These are phyloP conservation scores for Iris macrosiphon DNA, from an alignment of 106 monocot species.

Conservation along the genomic window DNA sequence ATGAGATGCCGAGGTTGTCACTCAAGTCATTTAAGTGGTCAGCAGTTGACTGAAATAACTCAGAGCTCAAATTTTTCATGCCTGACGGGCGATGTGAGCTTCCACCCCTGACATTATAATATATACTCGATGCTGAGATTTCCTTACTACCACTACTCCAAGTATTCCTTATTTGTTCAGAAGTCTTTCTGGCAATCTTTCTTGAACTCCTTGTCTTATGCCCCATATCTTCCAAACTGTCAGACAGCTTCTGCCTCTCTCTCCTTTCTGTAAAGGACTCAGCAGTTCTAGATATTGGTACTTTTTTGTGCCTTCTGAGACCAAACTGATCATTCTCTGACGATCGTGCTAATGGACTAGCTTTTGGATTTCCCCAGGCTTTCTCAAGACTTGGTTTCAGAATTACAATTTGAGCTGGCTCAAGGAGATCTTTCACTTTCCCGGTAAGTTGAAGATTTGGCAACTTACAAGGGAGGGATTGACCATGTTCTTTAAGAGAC, in stretches of 20 bases:
- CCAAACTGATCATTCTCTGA: constrained; percentile 2
- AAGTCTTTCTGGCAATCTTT: constrained; percentile 46
- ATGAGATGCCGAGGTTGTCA: constrained; percentile 14
- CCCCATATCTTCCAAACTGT: constrained; percentile 9
- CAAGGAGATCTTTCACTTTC: constrained; percentile 10
- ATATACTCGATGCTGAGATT: background rate
- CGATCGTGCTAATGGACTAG: constrained; percentile 16
- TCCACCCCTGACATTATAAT: constrained; percentile 11
- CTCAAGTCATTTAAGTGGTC: constrained; percentile 26
- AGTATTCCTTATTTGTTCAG: constrained; percentile 27
- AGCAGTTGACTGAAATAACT: background rate
- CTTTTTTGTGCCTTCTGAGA: constrained; percentile 18
- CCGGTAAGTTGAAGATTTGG: constrained; percentile 15
- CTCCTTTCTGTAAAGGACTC: constrained; percentile 25
- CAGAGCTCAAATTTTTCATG: background rate
- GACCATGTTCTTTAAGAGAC: constrained; percentile 23
- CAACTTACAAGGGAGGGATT: constrained; percentile 17
- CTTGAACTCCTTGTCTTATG: constrained; percentile 21
- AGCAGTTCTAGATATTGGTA: constrained; percentile 4
- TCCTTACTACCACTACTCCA: constrained; percentile 9
- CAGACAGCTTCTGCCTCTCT: constrained; percentile 17
- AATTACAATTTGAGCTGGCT: constrained; percentile 57
- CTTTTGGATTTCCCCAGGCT: constrained; percentile 9
- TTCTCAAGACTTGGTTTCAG: constrained; percentile 60
- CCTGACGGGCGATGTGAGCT: constrained; percentile 5